These are phyloP conservation scores for Borealophlyctis nickersoniae DNA, from an alignment of 192 early-diverging fungal genomes.

Conservation along the genomic window DNA sequence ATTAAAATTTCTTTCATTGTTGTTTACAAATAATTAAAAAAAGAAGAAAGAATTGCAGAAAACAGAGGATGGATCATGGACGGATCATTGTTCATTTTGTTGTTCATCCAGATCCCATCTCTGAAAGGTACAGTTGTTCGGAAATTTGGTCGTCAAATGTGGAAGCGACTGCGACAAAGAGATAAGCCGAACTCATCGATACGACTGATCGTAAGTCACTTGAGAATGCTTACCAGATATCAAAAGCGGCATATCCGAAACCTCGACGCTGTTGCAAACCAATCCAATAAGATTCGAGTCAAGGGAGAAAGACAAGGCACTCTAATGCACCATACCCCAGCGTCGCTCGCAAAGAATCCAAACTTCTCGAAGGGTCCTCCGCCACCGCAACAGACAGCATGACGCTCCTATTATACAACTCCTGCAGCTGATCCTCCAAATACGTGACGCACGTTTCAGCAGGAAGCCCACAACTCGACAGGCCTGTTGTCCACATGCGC, in stretches of 20 bases:
- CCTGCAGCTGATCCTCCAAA: constrained; percentile 21
- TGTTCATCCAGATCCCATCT: too few species aligned
- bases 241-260: too few species aligned
- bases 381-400: constrained; percentile 4
- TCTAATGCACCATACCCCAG: neutral
- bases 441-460: constrained; percentile 11
- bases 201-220: too few species aligned
- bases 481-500: too few species aligned
- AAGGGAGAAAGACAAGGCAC: neutral
- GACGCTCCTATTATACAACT: constrained; percentile 16
- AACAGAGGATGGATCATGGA: too few species aligned
- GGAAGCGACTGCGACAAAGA: neutral
- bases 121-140: neutral
- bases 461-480: constrained; percentile 10
- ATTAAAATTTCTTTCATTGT: too few species aligned
- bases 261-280: too few species aligned
- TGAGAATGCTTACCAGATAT: too few species aligned
- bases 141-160: neutral
- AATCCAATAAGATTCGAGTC: neutral
- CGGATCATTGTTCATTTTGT: too few species aligned
- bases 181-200: too few species aligned
- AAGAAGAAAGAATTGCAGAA: too few species aligned
- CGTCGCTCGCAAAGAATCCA: neutral
- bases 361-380: neutral
- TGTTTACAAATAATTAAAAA: too few species aligned